A percentile compares a stretch with the other conserved stretches of the same genome.
Conservation (phyloP, 2,329 filamentous ascomycete species). For the Neodidymelliopsis sp. region DNA sequence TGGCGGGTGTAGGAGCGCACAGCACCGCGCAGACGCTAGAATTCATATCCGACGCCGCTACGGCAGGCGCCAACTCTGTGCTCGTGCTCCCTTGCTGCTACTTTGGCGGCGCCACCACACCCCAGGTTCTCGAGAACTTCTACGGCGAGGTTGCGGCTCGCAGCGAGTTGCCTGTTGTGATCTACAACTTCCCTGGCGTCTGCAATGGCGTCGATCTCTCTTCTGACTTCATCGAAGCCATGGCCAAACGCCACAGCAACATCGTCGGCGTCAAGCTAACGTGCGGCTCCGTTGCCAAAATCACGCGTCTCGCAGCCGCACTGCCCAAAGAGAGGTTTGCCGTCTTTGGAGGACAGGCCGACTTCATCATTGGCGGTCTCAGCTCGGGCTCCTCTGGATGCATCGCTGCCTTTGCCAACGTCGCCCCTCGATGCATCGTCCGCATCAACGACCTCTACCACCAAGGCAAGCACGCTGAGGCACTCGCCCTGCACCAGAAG, state of each 20-base stretch:
- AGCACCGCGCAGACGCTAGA: conserved; percentile 52
- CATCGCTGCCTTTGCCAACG: conserved; percentile 64
- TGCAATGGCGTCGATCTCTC: conserved; percentile 71
- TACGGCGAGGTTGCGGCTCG: conserved; percentile 60
- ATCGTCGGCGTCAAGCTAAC: conserved; percentile 74
- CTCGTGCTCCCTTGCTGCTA: conserved; percentile 53
- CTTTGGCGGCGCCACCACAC: conserved; percentile 51
- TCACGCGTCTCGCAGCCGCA: conserved; percentile 66
- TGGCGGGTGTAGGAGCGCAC: conserved; percentile 52
- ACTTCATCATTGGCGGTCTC: conserved; percentile 68
- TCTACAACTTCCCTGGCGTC: conserved; percentile 75
- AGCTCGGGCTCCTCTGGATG: conserved; percentile 61
- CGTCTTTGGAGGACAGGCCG: conserved; percentile 73
- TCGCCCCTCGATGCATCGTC: conserved; percentile 62
- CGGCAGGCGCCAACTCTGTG: conserved; percentile 50
- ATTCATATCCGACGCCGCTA: conserved; percentile 48
- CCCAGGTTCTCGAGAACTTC: conserved; percentile 51
- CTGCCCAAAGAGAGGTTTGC: conserved; percentile 65
- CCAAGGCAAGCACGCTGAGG: conserved; percentile 63
- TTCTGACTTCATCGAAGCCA: conserved; percentile 67
- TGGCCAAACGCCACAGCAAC: conserved; percentile 64
- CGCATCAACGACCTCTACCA: conserved; percentile 66
- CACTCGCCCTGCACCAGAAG: conserved; percentile 65
- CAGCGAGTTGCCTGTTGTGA: conserved; percentile 68
- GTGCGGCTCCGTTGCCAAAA: conserved; percentile 74